A percentile compares a stretch with the other conserved stretches of the same genome.
Evolutionary conservation across 306 rosid species (phyloP).

Genomic region (Lupinus albus): DNA sequence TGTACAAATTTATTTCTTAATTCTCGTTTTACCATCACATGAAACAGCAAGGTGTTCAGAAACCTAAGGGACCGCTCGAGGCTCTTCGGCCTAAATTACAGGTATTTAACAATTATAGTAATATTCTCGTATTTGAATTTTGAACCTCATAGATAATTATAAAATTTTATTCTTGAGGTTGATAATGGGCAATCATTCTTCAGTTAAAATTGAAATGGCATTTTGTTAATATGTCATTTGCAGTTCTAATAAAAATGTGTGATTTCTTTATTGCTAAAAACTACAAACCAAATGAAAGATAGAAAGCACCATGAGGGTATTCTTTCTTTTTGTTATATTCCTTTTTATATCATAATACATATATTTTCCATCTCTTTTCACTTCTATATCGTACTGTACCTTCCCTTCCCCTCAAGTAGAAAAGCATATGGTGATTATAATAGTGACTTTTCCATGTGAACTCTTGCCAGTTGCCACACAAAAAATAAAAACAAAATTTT

Average conservation of each 20-base stretch:
- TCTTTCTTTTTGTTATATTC: no score
- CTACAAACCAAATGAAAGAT: not conserved
- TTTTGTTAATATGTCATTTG: conserved; percentile 7
- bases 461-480: no score
- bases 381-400: no score
- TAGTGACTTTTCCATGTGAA: no score
- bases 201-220: conserved; percentile 18
- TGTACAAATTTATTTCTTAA: conserved; percentile 32
- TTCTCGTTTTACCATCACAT: conserved; percentile 32
- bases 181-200: conserved; percentile 13
- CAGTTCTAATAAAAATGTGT: not conserved
- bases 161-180: conserved; percentile 6
- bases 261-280: not conserved
- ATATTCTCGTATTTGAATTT: conserved; percentile 7
- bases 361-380: no score
- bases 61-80: conserved; percentile 98
- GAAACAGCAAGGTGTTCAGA: conserved; percentile 86
- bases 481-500: no score
- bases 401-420: no score
- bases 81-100: conserved; percentile 94
- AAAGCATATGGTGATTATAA: no score
- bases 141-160: not conserved
- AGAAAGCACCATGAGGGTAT: no score
- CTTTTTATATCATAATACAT: no score
- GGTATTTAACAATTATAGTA: conserved; percentile 47